phyloP scores from a whole-genome alignment of 2,329 filamentous ascomycete species.

The Gaeumannomyces sp. region DNA sequence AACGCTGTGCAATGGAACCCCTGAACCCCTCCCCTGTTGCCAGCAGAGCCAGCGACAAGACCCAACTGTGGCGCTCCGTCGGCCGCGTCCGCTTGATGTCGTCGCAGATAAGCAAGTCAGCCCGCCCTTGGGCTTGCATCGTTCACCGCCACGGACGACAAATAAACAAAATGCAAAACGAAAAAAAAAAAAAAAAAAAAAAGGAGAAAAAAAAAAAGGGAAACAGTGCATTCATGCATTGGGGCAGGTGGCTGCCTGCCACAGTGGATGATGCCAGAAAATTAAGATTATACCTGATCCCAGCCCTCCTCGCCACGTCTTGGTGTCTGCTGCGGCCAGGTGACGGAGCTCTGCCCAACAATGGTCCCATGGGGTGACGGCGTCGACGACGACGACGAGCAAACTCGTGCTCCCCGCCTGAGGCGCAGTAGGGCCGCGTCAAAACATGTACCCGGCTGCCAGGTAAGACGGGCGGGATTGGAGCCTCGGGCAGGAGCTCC shows the following conservation, averaged over 20 bases:
- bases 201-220: neutral
- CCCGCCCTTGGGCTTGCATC: neutral
- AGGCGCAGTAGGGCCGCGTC: neutral
- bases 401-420: neutral
- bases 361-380: neutral
- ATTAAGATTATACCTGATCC: neutral
- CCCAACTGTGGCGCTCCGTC: neutral
- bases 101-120: neutral
- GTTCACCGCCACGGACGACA: neutral
- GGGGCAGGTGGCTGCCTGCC: neutral
- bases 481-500: no score
- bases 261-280: neutral
- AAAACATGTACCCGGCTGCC: neutral
- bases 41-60: neutral
- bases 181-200: slow-evolving; percentile 4
- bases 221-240: no score
- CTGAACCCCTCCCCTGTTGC: neutral
- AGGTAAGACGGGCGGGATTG: neutral
- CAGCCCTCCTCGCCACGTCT: neutral
- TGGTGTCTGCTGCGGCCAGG: neutral
- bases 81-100: neutral
- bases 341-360: neutral
- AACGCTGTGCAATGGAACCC: neutral
- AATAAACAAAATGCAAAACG: neutral
- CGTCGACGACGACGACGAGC: neutral